Evolutionary conservation across 2,329 filamentous ascomycete genomes (phyloP).

Genomic region (Microcera coccophila): DNA sequence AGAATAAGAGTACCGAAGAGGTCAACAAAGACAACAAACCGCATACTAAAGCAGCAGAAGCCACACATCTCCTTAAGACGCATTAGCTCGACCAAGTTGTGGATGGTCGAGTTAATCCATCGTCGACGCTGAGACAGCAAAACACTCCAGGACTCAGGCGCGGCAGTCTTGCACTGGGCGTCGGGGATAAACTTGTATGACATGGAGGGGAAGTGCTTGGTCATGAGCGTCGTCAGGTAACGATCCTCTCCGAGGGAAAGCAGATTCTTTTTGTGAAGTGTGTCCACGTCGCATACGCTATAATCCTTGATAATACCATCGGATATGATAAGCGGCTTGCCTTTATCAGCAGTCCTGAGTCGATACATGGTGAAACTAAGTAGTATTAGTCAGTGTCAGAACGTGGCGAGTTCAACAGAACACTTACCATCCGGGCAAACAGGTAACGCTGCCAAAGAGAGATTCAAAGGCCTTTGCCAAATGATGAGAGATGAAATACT

Average conservation of each 20-base stretch:
- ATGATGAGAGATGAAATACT: conserved; percentile 99
- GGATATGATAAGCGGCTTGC: conserved; percentile 89
- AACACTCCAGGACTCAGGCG: conserved; percentile 90
- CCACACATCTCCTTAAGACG: conserved; percentile 91
- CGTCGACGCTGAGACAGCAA: conserved; percentile 95
- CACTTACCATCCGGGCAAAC: conserved; percentile 95
- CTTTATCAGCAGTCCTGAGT: conserved; percentile 86
- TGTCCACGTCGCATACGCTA: conserved; percentile 83
- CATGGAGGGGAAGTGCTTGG: conserved; percentile 93
- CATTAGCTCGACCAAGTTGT: conserved; percentile 90
- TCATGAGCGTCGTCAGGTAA: conserved; percentile 96
- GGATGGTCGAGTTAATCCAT: conserved; percentile 99
- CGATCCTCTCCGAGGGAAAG: conserved; percentile 94
- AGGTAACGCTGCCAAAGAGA: conserved; percentile 95
- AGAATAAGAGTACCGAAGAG: conserved; percentile 89
- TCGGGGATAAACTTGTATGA: conserved; percentile 94
- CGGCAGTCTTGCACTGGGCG: conserved; percentile 88
- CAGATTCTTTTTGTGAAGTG: conserved; percentile 94
- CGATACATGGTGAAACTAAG: conserved; percentile 98
- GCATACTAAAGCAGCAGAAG: conserved; percentile 98
- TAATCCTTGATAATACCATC: conserved; percentile 87
- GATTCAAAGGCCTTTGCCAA: conserved; percentile 96
- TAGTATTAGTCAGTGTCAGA: conserved; percentile 33
- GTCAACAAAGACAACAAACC: conserved; percentile 93
- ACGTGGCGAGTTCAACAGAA: neutral